Base-by-base conservation (phyloP, 2,329 filamentous ascomycete genomes). In the Arthroderma sp. region DNA sequence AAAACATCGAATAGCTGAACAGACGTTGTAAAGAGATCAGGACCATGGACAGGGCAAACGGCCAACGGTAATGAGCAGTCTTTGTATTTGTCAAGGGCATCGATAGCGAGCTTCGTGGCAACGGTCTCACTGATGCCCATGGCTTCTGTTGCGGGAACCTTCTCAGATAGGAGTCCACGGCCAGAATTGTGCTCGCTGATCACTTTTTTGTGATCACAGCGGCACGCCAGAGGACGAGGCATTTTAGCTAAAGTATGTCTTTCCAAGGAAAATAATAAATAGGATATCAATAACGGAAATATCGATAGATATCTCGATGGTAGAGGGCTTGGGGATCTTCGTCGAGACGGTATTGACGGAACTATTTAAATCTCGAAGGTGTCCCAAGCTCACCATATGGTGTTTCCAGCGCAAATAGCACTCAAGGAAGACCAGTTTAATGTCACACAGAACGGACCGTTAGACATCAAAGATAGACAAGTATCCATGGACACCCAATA, bases 41-140 rank as follows among this genome's bases (percentile, higher is more conserved):
- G 6, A 2, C 22, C 27, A 41, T 47, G 41, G 6, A 15, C 9
- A 7, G 5, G 30, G 11, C 47, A 51, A 37, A 31, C 38, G 4
- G 45, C 43, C 6, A 39, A 6, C 11, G 44, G 29, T 29, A 47
- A 30, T 6, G 27, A 28, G 10, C 38, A 36, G 30, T 29, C 6
- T n/a, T 29, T 42, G 30, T 43, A 44, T 9, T 39, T 32, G 10
- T 49, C 49, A 11, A 50, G 42, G 8, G 46, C 42, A 41, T 50
- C 49, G 29, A 49, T 30, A n/a, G 48, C 48, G 3, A 52, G 40
- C 37, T 50, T 52, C 4, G 50, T 52, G 4, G 50, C 50, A 6
- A 49, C 31, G 15, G 43, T 38, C 29, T 52, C 50, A 30, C 44
- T 52, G 27, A 52, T 42, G 2, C 44, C 50, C 8, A 49, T 6